Percentiles rank a stretch among this genome's conserved stretches.
These are phyloP conservation scores for Macadamia tetraphylla DNA, from an alignment of 164 flowering plant genomes.

Conservation along the genomic window DNA sequence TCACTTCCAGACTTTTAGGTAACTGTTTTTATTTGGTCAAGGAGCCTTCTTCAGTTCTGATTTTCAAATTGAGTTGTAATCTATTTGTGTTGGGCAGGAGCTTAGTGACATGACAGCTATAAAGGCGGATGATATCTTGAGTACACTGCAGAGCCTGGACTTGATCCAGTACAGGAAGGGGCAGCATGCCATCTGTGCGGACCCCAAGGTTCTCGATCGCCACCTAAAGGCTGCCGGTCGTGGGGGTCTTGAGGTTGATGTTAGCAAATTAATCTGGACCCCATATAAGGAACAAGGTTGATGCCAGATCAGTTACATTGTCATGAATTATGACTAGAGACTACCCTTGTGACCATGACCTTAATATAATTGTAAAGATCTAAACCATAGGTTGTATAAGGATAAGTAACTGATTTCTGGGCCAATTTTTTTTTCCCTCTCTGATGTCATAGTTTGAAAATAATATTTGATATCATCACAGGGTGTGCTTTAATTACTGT, in stretches of 20 bases:
- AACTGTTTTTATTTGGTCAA: neutral
- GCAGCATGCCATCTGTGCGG: constrained; percentile 95
- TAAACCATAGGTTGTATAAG: neutral
- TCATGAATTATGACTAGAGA: neutral
- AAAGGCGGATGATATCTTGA: constrained; percentile 79
- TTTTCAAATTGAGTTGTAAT: neutral
- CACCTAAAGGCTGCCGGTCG: constrained; percentile 96
- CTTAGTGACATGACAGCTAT: constrained; percentile 99
- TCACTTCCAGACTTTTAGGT: no score
- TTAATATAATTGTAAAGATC: neutral
- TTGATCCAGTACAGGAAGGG: constrained; percentile 96
- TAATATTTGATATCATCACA: no score
- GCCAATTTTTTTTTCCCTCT: neutral
- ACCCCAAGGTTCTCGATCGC: constrained; percentile 93
- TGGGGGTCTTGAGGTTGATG: constrained; percentile 96
- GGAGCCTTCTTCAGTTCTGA: neutral
- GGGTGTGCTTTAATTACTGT: no score
- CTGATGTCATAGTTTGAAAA: neutral
- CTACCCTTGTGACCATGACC: neutral
- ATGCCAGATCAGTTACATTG: constrained; percentile 5
- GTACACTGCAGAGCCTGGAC: constrained; percentile 83
- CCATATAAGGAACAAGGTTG: constrained; percentile 90
- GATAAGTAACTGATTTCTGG: neutral
- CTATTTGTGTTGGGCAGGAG: constrained; percentile 47
- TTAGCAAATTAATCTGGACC: constrained; percentile 93